These are phyloP conservation scores for Macrophomina pseudophaseolina DNA, from an alignment of 2,329 filamentous ascomycete species.

Conservation along the genomic window DNA sequence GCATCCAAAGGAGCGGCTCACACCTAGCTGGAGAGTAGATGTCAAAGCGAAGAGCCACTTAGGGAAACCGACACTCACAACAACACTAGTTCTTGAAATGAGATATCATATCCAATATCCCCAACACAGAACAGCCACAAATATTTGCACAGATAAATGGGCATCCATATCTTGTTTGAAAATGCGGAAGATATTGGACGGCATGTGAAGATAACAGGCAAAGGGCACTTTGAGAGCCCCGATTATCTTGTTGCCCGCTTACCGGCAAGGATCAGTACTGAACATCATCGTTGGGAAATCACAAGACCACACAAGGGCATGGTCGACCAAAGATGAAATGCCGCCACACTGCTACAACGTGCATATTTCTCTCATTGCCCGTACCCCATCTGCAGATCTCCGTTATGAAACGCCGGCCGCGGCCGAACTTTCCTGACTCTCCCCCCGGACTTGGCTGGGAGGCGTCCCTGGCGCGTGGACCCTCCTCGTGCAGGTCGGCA, in stretches of 20 bases:
- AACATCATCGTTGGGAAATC: slow-evolving; percentile 3
- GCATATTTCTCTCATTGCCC: not conserved
- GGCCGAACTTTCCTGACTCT: not conserved
- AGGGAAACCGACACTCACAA: not conserved
- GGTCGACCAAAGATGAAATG: not conserved
- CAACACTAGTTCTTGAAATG: slow-evolving; percentile 18
- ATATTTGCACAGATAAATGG: not conserved
- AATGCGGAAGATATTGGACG: not conserved
- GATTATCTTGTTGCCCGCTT: not conserved
- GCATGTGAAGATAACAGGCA: not conserved
- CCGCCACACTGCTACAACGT: not conserved
- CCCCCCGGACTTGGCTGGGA: not conserved
- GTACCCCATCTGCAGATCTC: not conserved
- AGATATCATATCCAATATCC: slow-evolving; percentile 17
- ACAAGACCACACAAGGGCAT: not conserved
- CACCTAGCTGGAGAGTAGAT: not conserved
- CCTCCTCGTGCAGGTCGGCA: not conserved
- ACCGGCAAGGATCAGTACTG: not conserved
- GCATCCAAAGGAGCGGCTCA: not conserved
- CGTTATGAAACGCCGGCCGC: not conserved
- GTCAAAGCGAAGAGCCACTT: slow-evolving; percentile 10
- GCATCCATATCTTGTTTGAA: not conserved
- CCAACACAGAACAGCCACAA: not conserved
- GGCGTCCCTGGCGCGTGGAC: slow-evolving; percentile 2
- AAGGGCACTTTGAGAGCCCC: not conserved